These are phyloP conservation scores for Bathelium albidoporum DNA, from an alignment of 495 filamentous ascomycete genomes.

Conservation along the genomic window DNA sequence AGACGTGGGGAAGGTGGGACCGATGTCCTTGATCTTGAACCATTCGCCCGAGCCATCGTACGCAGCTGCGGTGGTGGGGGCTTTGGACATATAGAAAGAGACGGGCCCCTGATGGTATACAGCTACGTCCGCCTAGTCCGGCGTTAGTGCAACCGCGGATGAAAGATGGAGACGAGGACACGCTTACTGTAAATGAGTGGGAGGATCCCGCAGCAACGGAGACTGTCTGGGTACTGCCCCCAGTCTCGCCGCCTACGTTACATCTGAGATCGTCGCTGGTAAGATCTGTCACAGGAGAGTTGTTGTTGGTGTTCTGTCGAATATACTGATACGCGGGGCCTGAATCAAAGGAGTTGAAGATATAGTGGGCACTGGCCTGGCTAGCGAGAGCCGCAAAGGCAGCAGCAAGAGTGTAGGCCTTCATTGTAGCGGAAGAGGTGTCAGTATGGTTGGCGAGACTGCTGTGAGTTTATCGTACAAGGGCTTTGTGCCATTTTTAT, in stretches of 20 bases:
- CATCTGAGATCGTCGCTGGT: slow-evolving; percentile 45
- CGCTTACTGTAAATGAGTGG: slow-evolving; percentile 41
- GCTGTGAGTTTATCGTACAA: too few relatives aligned
- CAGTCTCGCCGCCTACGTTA: slow-evolving; percentile 44
- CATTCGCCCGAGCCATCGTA: slow-evolving; percentile 21
- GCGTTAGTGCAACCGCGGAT: too few relatives aligned
- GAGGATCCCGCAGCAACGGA: slow-evolving; percentile 42
- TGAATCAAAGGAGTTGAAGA: slow-evolving; percentile 14
- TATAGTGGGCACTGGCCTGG: not conserved
- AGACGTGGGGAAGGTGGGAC: slow-evolving; percentile 12
- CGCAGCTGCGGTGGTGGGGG: slow-evolving; percentile 11
- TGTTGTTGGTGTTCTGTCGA: slow-evolving; percentile 46
- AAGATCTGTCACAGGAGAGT: slow-evolving; percentile 48
- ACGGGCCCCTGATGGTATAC: slow-evolving; percentile 54
- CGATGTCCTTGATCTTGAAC: slow-evolving; percentile 30
- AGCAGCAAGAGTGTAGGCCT: not conserved
- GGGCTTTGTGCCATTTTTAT: too few relatives aligned
- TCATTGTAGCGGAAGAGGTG: not conserved
- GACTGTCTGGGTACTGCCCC: slow-evolving; percentile 36
- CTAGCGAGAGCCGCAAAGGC: not conserved
- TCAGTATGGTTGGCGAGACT: too few relatives aligned
- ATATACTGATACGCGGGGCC: slow-evolving; percentile 42
- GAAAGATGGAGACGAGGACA: too few relatives aligned
- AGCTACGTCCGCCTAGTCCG: slow-evolving; percentile 35
- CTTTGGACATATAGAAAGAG: slow-evolving; percentile 36